Conservation (phyloP, 139 green algal species). For the Nannochloris sp. region DNA sequence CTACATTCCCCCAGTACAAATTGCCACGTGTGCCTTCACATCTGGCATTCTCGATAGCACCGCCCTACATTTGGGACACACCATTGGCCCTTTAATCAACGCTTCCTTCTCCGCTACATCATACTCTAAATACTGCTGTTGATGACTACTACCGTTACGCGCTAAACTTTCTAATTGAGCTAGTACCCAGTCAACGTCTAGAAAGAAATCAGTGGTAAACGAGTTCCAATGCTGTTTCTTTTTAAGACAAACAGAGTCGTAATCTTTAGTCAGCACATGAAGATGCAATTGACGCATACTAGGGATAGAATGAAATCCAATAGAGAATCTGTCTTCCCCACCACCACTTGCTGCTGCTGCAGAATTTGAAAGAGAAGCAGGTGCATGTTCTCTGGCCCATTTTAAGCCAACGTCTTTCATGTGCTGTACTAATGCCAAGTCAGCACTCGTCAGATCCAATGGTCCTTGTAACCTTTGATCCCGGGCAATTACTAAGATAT, state of each 20-base stretch:
- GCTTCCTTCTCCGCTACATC: constrained; percentile 12
- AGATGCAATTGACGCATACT: constrained; percentile 82
- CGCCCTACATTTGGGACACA: constrained; percentile 52
- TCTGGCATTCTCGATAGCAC: constrained; percentile 46
- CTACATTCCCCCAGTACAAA: too few relatives aligned
- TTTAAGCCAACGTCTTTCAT: constrained; percentile 33
- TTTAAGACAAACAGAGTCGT: constrained; percentile 54
- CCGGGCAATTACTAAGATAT: constrained; percentile 57
- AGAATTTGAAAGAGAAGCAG: neutral
- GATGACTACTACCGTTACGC: too few relatives aligned
- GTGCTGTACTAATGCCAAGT: constrained; percentile 57
- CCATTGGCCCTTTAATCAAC: constrained; percentile 49
- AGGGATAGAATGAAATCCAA: constrained; percentile 74
- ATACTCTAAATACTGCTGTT: constrained; percentile 30
- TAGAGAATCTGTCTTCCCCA: constrained; percentile 31
- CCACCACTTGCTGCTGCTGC: too few relatives aligned
- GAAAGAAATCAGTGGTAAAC: constrained; percentile 81
- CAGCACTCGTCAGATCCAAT: constrained; percentile 20
- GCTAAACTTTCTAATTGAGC: constrained; percentile 3
- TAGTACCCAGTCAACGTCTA: constrained; percentile 31
- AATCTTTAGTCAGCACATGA: constrained; percentile 70
- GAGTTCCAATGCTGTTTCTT: constrained; percentile 78
- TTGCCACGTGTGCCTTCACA: constrained; percentile 65
- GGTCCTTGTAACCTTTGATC: constrained; percentile 33
- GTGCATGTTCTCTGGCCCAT: neutral